phyloP scores from a whole-genome alignment of 768 basidiomycete species.

The Lyophyllum shimeji region DNA sequence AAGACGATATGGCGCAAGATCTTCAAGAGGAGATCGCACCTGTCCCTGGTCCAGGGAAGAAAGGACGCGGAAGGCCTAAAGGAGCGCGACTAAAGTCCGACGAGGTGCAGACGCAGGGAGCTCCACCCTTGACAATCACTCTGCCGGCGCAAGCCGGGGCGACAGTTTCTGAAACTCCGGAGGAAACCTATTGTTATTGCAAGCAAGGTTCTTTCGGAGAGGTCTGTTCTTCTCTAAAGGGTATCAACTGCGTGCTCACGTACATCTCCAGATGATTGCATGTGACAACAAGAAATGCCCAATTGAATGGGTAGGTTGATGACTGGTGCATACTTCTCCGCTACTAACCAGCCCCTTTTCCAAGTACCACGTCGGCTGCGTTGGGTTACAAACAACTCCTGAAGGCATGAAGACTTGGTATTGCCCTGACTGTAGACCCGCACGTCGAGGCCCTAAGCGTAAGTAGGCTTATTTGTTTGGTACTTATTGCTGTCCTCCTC shows the following conservation, averaged over 20 bases:
- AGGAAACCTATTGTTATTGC: slow-evolving; percentile 78
- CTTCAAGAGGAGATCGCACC: slow-evolving; percentile 1
- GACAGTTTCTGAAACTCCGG: slow-evolving; percentile 19
- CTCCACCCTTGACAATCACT: slow-evolving; percentile 33
- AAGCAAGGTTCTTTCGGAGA: slow-evolving; percentile 78
- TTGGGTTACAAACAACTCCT: slow-evolving; percentile 57
- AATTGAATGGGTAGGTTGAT: slow-evolving; percentile 78
- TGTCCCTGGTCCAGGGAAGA: slow-evolving; percentile 4
- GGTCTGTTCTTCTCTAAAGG: slow-evolving; percentile 38
- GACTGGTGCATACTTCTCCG: neutral
- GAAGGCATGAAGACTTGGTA: slow-evolving; percentile 60
- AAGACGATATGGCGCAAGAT: neutral
- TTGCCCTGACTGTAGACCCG: slow-evolving; percentile 61
- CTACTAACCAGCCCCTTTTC: slow-evolving; percentile 1
- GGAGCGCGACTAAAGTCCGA: slow-evolving; percentile 14
- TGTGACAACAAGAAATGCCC: slow-evolving; percentile 75
- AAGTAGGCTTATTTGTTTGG: slow-evolving; percentile 9
- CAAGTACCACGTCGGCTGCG: slow-evolving; percentile 76
- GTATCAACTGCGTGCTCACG: neutral
- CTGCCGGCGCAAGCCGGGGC: slow-evolving; percentile 28
- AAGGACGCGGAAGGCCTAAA: slow-evolving; percentile 23
- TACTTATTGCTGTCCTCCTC: neutral
- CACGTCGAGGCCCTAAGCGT: slow-evolving; percentile 30
- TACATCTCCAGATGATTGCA: slow-evolving; percentile 69
- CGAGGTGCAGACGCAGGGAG: slow-evolving; percentile 13